Percentiles rank a stretch among this genome's conserved stretches.
Evolutionary conservation across 371 early-diverging fungal species (phyloP).

Genomic region (Syncephalastrum racemosum): DNA sequence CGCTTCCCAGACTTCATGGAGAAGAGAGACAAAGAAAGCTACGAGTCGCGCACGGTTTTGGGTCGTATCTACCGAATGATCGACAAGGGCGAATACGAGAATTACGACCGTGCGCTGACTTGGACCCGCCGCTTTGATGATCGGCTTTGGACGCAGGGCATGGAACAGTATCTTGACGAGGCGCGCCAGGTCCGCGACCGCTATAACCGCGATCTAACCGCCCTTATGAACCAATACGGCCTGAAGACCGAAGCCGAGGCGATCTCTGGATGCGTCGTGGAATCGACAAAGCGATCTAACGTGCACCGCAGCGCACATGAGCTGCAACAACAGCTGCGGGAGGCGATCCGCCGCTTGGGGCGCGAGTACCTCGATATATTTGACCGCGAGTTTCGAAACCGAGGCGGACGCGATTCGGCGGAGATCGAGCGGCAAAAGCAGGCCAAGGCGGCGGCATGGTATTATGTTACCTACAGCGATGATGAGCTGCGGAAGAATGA

Average conservation of each 20-base stretch:
- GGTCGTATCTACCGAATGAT: slow-evolving; percentile 62
- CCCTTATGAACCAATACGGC: slow-evolving; percentile 70
- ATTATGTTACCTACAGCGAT: slow-evolving; percentile 63
- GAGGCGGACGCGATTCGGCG: slow-evolving; percentile 4
- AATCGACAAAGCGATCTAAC: slow-evolving; percentile 34
- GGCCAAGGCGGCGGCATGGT: slow-evolving; percentile 72
- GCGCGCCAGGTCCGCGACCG: slow-evolving; percentile 38
- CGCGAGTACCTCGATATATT: slow-evolving; percentile 24
- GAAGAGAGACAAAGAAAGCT: slow-evolving; percentile 53
- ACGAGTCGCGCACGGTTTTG: slow-evolving; percentile 57
- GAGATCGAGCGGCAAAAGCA: slow-evolving; percentile 25
- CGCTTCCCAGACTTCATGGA: slow-evolving; percentile 84
- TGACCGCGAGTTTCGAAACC: slow-evolving; percentile 25
- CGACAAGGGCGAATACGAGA: slow-evolving; percentile 36
- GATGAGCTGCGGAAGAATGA: slow-evolving; percentile 19
- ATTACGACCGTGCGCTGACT: slow-evolving; percentile 16
- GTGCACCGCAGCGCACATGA: slow-evolving; percentile 43
- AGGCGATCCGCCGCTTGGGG: slow-evolving; percentile 36
- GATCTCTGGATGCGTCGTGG: slow-evolving; percentile 44
- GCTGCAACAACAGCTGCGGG: slow-evolving; percentile 44
- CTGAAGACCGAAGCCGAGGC: slow-evolving; percentile 55
- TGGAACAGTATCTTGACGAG: slow-evolving; percentile 55
- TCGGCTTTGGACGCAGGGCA: slow-evolving; percentile 50
- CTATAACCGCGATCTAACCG: slow-evolving; percentile 56
- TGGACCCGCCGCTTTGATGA: slow-evolving; percentile 18